Base-by-base conservation (phyloP, 164 flowering plant species). In the Saururus chinensis region DNA sequence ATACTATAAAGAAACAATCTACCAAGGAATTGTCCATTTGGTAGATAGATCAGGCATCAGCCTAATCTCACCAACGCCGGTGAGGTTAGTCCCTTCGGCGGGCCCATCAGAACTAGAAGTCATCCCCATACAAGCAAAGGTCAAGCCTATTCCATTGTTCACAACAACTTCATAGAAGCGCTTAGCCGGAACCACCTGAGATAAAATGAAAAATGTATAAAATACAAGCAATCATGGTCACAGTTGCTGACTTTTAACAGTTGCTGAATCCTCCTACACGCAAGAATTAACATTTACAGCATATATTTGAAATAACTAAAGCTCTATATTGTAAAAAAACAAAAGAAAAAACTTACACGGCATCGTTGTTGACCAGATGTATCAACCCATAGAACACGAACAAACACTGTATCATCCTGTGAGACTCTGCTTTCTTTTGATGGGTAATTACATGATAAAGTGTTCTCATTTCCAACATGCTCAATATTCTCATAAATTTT, bases 321-420 rank as follows among this genome's bases (percentile, higher is more conserved):
- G 22, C 22, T 20, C 21, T 12, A 23, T 19, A 56, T 22, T 21
- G 40, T 7, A 24, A 56, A 20, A 25, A 16, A 59, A 1, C n/a
- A n/a, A 19, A 65, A 21, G 10, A 58, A 41, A 2, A 23, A 62
- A 78, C 92, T 75, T 76, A 90, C 99, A 59, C 97, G 95, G 57
- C 96, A 93, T 74, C 99, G 79, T 59, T 84, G 86, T 66, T 93
- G 92, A 42, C 97, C 99, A 62, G 99, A 93, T 54, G 82, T 67
- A 76, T 93, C 99, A 42, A 84, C 83, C 96, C 96, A 93, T 22
- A 90, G 66, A 40, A 93, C 51, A 37, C 97, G 92, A 62, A 90
- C 84, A 65, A 88, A 69, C 12, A 75, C 70, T 65, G 68, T 65
- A 57, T 68, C 79, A 42, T 58, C 48, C 45, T 64, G 74, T 53